Evolutionary conservation across 148 eudicot species (phyloP), one percentile per base, ranked within the genome.

Genomic region (Gaultheria prostrata): DNA sequence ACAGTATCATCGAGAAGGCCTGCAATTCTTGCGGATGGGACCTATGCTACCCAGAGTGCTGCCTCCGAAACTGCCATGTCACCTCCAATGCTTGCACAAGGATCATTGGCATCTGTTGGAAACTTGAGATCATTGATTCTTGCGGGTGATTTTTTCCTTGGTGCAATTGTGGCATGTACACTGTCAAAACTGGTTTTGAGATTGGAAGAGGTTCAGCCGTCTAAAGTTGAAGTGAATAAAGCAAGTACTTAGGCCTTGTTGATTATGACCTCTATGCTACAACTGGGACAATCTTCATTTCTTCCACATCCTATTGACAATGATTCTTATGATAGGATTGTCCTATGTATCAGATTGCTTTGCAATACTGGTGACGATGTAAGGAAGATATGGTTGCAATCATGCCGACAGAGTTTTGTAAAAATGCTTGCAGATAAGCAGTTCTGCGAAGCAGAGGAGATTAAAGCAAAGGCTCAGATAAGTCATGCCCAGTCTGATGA

Each of bases 31-130:
- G 95, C 98, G 39, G 98, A 95, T 88, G 98, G 98, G 71, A 95
- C 98, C 46, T 95, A 95, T 83, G 98, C 98, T 82, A 95, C 98
- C 74, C 98, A 95, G 84, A 95, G 98, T 88, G 98, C 97, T 84
- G 98, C 98, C 43, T 83, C 92, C 65, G 98, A 95, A 87, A 93
- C 98, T 88, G 92, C 92, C 83, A 87, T 92, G 88, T 87, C 97
- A 14, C 90, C 98, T 63, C 95, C 98, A 50, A 84, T 92, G 81
- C 89, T 94, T 54, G 92, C 92, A 82, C 94, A 90, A 83, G 97
- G 97, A 15, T 92, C 98, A n/a, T 78, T 91, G 89, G 85, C 92
- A 49, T 86, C 94, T 69, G 79, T 84, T 78, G 97, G 94, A 80
- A 94, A 94, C 87, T 83, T 95, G 90, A 90, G 98, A 90, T 95